Base-by-base conservation (phyloP, 768 basidiomycete species). In the Cystofilobasidium capitatum region DNA sequence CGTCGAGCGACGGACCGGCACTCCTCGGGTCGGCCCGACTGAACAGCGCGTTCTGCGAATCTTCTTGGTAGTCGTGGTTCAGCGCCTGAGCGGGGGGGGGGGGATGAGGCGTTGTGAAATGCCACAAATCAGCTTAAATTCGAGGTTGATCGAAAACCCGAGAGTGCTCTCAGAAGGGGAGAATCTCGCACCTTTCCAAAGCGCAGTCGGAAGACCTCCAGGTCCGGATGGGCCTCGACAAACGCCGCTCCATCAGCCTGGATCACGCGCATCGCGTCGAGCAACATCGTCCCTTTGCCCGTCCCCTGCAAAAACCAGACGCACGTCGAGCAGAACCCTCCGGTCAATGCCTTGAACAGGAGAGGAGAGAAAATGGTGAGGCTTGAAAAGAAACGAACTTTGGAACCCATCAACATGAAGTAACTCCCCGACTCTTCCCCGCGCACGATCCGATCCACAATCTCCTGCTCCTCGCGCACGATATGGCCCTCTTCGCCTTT, bases 161-260 rank as follows among this genome's bases (percentile, higher is more conserved):
- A n/a, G n/a, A n/a, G n/a, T n/a, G n/a, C n/a, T n/a, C n/a, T n/a
- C n/a, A n/a, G n/a, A n/a, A n/a, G n/a, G n/a, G n/a, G 40, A 20
- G 10, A 42, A 20, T 20, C 14, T 88, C 85, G 40, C 49, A 51
- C 17, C 76, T 90, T 90, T 57, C 91, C 91, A 31, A 94, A 81
- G 47, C 89, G 84, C 45, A 91, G 81, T 65, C 87, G 82, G 78
- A 93, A 90, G 37, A 92, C 88, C 75, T 91, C 88, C 22, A 92
- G 80, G 77, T 91, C 88, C 24, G 88, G 88, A 76, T 91, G 89
- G 17, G 87, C 89, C 74, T 89, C 88, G 73, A 85, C 86, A 79
- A 89, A 82, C 12, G 86, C 83, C 22, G 66, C 71, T 44, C 88
- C 83, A 44, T 85, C 83, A 5, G 89, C 90, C 62, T 85, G 79